phyloP scores from a whole-genome alignment of 2,329 filamentous ascomycete genomes.

The Stachybotrys chartarum region DNA sequence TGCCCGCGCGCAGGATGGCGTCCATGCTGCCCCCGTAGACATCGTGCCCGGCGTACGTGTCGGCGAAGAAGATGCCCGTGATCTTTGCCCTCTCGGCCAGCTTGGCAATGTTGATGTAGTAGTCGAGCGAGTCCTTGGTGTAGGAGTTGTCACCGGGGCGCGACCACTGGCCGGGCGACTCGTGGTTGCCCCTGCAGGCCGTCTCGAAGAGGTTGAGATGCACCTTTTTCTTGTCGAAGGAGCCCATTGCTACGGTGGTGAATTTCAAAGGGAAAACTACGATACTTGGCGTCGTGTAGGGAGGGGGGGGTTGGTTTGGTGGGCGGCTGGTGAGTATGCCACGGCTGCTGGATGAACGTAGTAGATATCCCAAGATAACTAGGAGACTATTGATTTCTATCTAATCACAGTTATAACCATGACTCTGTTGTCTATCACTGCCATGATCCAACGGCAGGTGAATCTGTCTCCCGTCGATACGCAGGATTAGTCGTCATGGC shows the following conservation, averaged over 20 bases:
- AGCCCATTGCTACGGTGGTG: not conserved
- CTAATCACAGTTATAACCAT: no score
- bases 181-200: not conserved
- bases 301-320: no score
- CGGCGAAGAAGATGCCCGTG: conserved; percentile 6
- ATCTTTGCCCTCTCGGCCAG: conserved; percentile 6
- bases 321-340: no score
- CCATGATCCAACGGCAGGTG: no score
- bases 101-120: conserved; percentile 8
- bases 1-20: conserved; percentile 1
- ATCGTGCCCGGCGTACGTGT: conserved; percentile 43
- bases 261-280: no score
- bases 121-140: conserved; percentile 5
- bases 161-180: not conserved
- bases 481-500: no score
- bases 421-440: no score
- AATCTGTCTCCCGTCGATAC: no score
- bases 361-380: no score
- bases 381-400: no score
- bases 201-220: not conserved
- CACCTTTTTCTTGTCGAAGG: not conserved
- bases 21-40: conserved; percentile 21
- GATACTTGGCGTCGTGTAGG: not conserved
- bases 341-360: no score
- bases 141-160: conserved; percentile 1